Percentiles rank a stretch among this genome's conserved stretches.
Conservation (phyloP, 2,329 filamentous ascomycete genomes). For the Dothideomycetes sp. region DNA sequence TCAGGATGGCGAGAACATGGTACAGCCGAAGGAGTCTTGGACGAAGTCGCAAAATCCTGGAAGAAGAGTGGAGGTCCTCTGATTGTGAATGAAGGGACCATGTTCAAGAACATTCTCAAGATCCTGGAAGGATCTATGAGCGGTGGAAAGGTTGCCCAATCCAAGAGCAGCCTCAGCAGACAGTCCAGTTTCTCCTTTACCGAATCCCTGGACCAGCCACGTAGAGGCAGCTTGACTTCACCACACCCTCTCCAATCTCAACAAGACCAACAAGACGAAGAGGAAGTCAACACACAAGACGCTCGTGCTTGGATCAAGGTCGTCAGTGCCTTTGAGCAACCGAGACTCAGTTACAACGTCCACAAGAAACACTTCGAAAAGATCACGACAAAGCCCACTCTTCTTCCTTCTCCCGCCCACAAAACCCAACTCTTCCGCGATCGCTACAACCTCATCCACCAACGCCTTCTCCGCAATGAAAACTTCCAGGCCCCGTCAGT, state of each 20-base stretch:
- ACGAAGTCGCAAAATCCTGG: conserved; percentile 86
- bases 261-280: conserved; percentile 48
- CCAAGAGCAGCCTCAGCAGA: conserved; percentile 46
- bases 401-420: conserved; percentile 64
- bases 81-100: conserved; percentile 72
- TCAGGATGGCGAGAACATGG: conserved; percentile 96
- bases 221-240: conserved; percentile 7
- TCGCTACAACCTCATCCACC: conserved; percentile 84
- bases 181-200: conserved; percentile 59
- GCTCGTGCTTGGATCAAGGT: conserved; percentile 77
- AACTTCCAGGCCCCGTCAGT: conserved; percentile 73
- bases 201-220: conserved; percentile 13
- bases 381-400: conserved; percentile 31
- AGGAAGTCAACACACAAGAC: conserved; percentile 55
- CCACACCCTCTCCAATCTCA: conserved; percentile 41
- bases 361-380: conserved; percentile 85
- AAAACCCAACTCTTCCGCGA: conserved; percentile 84
- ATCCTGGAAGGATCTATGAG: conserved; percentile 80
- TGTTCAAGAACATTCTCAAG: conserved; percentile 71
- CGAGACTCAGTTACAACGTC: conserved; percentile 65
- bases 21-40: conserved; percentile 80
- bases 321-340: conserved; percentile 76
- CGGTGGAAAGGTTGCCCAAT: conserved; percentile 60
- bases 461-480: conserved; percentile 84
- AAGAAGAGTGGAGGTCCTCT: conserved; percentile 81